phyloP scores from a whole-genome alignment of 2,329 filamentous ascomycete species.

The Lecanosticta acicola region DNA sequence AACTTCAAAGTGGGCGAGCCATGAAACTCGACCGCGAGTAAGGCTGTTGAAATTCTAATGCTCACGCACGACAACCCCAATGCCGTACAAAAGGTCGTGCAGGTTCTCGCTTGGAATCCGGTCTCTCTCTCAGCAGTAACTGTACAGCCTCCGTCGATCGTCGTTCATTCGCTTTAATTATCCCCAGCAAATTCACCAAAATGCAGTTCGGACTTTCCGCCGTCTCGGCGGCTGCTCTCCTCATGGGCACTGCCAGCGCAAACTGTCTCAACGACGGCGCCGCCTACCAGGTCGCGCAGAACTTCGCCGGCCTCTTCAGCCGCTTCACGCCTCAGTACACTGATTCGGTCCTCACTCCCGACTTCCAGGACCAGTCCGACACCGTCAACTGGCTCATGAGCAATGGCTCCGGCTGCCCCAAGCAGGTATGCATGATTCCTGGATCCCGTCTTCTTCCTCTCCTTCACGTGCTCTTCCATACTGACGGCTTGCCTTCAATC shows the following conservation, averaged over 20 bases:
- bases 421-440: neutral
- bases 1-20: neutral
- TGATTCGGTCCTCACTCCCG: constrained; percentile 11
- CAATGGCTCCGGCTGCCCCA: constrained; percentile 7
- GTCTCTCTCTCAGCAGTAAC: neutral
- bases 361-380: constrained; percentile 23
- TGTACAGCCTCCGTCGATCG: neutral
- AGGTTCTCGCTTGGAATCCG: neutral
- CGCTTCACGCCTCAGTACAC: constrained; percentile 15
- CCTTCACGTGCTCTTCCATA: neutral
- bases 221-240: neutral
- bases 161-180: neutral
- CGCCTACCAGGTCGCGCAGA: constrained; percentile 16
- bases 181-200: neutral
- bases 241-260: neutral
- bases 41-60: neutral
- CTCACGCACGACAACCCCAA: neutral
- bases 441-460: neutral
- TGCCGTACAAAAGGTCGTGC: neutral
- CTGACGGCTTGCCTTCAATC: neutral
- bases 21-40: neutral
- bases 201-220: neutral
- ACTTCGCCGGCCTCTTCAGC: constrained; percentile 20
- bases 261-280: constrained; percentile 14
- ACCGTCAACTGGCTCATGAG: constrained; percentile 22